A percentile compares a stretch with the other conserved stretches of the same genome.
These are phyloP conservation scores for Lactarius vividus DNA, from an alignment of 768 basidiomycete species.

Conservation along the genomic window DNA sequence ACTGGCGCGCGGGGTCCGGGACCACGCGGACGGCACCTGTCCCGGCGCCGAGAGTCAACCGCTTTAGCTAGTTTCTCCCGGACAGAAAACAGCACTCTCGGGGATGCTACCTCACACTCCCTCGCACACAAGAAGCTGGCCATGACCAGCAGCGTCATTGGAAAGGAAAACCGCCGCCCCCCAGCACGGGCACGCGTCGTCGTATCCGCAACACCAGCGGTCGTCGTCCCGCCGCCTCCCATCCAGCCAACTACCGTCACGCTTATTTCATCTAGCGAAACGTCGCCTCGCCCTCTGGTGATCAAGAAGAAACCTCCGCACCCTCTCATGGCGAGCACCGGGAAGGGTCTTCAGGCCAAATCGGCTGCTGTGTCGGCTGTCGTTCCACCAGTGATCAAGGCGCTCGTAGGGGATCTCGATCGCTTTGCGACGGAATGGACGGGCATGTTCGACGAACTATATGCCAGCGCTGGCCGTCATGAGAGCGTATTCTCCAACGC, in stretches of 20 bases:
- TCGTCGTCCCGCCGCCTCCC: not conserved
- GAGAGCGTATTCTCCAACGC: not conserved
- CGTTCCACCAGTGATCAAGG: constrained; percentile 9
- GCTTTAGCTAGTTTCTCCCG: constrained; percentile 6
- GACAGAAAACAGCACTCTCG: not conserved
- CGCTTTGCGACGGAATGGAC: constrained; percentile 21
- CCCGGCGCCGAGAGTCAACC: constrained; percentile 2
- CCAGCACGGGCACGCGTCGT: not conserved
- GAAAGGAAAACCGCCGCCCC: constrained; percentile 18
- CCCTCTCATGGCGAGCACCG: not conserved
- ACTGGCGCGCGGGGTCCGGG: not conserved
- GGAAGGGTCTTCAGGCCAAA: not conserved
- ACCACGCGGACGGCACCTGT: not conserved
- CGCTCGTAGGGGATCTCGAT: constrained; percentile 19
- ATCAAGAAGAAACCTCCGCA: not conserved
- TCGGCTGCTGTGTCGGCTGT: not conserved
- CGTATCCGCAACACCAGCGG: not conserved
- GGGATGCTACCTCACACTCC: too few relatives aligned
- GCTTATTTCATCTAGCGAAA: not conserved
- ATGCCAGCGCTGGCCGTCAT: not conserved
- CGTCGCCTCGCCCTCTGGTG: constrained; percentile 1
- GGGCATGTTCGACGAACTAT: constrained; percentile 20
- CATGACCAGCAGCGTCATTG: not conserved
- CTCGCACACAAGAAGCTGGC: not conserved
- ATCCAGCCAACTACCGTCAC: not conserved